Evolutionary conservation across 176 grass and related monocot genomes (phyloP).

Genomic region (Oryza nivara): DNA sequence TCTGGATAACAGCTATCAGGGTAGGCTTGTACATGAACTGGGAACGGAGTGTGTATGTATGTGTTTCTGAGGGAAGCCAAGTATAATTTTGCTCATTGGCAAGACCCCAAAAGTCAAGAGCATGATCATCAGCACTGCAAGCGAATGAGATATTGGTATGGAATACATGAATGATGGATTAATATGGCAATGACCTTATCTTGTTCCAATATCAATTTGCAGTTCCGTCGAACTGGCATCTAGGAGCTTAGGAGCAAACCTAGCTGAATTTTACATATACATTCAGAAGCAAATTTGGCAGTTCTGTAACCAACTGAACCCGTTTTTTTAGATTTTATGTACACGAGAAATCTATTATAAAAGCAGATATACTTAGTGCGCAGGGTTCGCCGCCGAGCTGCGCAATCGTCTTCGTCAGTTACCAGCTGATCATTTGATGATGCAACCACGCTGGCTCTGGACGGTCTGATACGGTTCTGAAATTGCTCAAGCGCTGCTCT

Average conservation of each 20-base stretch:
- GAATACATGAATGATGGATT: background rate
- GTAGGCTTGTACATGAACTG: background rate
- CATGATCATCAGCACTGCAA: background rate
- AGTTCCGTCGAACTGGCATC: conserved; percentile 5
- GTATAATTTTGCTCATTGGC: background rate
- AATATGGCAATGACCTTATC: background rate
- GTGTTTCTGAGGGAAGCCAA: background rate
- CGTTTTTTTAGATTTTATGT: conserved; percentile 46
- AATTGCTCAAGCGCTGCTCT: conserved; percentile 58
- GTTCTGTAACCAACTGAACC: conserved; percentile 41
- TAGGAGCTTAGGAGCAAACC: conserved; percentile 30
- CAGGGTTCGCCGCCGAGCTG: conserved; percentile 14
- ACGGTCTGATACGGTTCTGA: background rate
- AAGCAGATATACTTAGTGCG: conserved; percentile 15
- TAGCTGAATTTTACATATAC: conserved; percentile 50
- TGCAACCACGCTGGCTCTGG: background rate
- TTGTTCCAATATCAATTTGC: conserved; percentile 41
- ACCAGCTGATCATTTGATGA: background rate
- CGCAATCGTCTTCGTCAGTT: background rate
- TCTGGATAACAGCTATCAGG: no score
- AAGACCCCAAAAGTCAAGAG: background rate
- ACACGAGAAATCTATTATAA: conserved; percentile 46
- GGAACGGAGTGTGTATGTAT: background rate
- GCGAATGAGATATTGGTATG: background rate
- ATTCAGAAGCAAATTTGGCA: conserved; percentile 45